A percentile compares a stretch with the other conserved stretches of the same genome.
Evolutionary conservation across 2,329 filamentous ascomycete species (phyloP).

Genomic region (Didymella arachidicola): DNA sequence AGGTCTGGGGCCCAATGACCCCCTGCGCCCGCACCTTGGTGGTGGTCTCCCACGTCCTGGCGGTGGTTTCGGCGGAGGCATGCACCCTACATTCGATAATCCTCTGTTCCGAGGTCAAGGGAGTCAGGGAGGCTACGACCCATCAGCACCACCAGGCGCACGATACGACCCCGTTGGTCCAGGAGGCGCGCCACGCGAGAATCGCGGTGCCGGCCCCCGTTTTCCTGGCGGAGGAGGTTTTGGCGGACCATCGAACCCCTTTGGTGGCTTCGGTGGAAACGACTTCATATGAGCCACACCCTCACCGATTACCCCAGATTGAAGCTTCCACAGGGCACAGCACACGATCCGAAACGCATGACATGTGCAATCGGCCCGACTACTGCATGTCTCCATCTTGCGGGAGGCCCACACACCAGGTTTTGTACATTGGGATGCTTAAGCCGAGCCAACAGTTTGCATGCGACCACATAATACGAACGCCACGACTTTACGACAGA

Average conservation of each 20-base stretch:
- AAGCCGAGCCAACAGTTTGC: background rate
- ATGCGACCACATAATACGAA: background rate
- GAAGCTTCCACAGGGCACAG: background rate
- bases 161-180: conserved; percentile 83
- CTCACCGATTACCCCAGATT: background rate
- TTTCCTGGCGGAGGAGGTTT: conserved; percentile 52
- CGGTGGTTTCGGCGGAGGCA: conserved; percentile 75
- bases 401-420: background rate
- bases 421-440: background rate
- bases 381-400: background rate
- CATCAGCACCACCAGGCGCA: conserved; percentile 84
- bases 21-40: conserved; percentile 72
- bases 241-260: conserved; percentile 62
- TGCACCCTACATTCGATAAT: conserved; percentile 97
- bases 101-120: conserved; percentile 75
- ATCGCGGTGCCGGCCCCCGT: conserved; percentile 39
- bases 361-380: background rate
- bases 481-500: background rate
- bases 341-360: background rate
- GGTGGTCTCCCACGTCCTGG: conserved; percentile 65
- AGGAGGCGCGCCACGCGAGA: conserved; percentile 55
- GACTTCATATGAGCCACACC: conserved; percentile 60
- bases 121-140: conserved; percentile 64
- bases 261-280: conserved; percentile 66
- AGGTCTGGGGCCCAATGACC: conserved; percentile 84